A percentile compares a stretch with the other conserved stretches of the same genome.
Evolutionary conservation across 2,329 filamentous ascomycete species (phyloP).

Genomic region (Polychaeton citri): DNA sequence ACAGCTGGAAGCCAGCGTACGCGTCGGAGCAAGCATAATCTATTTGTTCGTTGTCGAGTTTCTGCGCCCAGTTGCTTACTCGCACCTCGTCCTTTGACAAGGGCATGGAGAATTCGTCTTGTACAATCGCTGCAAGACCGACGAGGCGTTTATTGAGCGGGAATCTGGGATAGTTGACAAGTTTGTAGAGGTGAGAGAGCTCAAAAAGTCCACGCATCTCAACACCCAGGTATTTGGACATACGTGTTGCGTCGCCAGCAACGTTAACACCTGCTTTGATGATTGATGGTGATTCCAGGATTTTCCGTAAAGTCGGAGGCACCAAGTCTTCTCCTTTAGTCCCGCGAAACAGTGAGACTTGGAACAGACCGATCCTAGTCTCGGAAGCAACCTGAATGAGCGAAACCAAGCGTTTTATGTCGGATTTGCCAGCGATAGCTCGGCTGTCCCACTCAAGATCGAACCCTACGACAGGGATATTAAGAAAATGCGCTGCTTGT

Average conservation of each 20-base stretch:
- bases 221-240: conserved; percentile 54
- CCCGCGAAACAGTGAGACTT: conserved; percentile 48
- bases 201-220: conserved; percentile 59
- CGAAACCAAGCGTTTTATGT: conserved; percentile 57
- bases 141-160: conserved; percentile 55
- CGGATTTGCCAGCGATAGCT: conserved; percentile 24
- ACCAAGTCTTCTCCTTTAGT: conserved; percentile 41
- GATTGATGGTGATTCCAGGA: conserved; percentile 58
- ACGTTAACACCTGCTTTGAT: conserved; percentile 69
- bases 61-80: conserved; percentile 58
- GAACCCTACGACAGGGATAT: conserved; percentile 65
- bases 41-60: conserved; percentile 51
- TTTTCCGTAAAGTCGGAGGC: conserved; percentile 53
- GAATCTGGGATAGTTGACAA: conserved; percentile 53
- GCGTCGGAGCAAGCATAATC: conserved; percentile 69
- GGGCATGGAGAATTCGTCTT: conserved; percentile 58
- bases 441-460: conserved; percentile 70
- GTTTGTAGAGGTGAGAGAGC: conserved; percentile 66
- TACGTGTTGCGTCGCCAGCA: conserved; percentile 49
- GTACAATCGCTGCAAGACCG: conserved; percentile 53
- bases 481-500: conserved; percentile 51
- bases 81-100: conserved; percentile 65
- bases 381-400: conserved; percentile 72
- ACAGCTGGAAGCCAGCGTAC: conserved; percentile 66
- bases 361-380: conserved; percentile 66